Base-by-base conservation (phyloP, 2,329 filamentous ascomycete species). In the Chaetomium sp. region DNA sequence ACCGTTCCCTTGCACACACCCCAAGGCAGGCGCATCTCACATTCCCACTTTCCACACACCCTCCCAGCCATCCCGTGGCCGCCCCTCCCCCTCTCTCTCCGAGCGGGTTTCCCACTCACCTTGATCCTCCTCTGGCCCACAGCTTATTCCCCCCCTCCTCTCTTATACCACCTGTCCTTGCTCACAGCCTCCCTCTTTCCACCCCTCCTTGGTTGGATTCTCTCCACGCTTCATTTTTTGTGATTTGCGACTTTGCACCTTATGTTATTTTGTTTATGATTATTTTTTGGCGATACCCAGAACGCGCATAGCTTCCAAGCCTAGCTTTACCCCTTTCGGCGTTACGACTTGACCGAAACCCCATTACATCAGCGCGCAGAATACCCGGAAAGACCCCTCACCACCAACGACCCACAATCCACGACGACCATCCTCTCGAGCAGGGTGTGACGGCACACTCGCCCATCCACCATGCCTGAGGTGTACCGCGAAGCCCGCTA, bases 401-500 rank as follows among this genome's bases (percentile, higher is more conserved):
- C 52, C 44, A 27, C 19, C 19, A 27, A 27, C 19, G 19, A 27
- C 19, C 19, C 19, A 27, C 19, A 27, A 27, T 27, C 19, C 19
- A 27, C 19, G 19, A 27, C 19, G 19, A 27, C 19, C 19, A 27
- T 27, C 35, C 49, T 27, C 43, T 44, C 19, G 11, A n/a, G 44
- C 38, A n/a, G 47, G 42, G 53, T 59, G 55, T 59, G 55, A 59
- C 56, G 55, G 37, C 52, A 12, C 37, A 11, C 36, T 43, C 52
- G 43, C 40, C 19, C 19, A 27, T 44, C 51, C 52, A 61, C 54
- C 56, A 68, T 68, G 64, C 64, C 66, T 55, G 64, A 67, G 55
- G 67, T 70, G 59, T 70, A 69, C 61, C 66, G 67, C 54, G 69
- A 71, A 60, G 59, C 67, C 63, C 69, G 69, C 56, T 70, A 70